Evolutionary conservation across 192 early-diverging fungal species (phyloP).

Genomic region (Coemansia sp.): DNA sequence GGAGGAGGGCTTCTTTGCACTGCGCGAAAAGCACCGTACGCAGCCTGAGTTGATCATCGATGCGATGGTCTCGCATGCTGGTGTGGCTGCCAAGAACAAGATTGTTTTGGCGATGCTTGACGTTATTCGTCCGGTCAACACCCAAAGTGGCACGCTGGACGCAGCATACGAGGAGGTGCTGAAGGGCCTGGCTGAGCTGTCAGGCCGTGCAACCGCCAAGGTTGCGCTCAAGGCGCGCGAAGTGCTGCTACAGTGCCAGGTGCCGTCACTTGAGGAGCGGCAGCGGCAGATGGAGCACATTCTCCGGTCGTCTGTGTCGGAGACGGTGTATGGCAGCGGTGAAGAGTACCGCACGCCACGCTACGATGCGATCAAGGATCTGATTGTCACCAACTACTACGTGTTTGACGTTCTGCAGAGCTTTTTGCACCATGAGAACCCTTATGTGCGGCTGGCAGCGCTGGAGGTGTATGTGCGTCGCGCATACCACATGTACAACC

Average conservation of each 20-base stretch:
- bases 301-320: conserved; percentile 71
- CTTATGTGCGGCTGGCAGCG: conserved; percentile 76
- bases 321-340: conserved; percentile 76
- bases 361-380: conserved; percentile 75
- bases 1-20: conserved; percentile 79
- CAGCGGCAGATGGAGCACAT: conserved; percentile 81
- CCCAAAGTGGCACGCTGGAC: conserved; percentile 63
- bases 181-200: conserved; percentile 76
- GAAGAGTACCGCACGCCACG: conserved; percentile 69
- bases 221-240: conserved; percentile 95
- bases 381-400: conserved; percentile 91
- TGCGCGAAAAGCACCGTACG: conserved; percentile 85
- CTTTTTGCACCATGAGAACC: conserved; percentile 89
- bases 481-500: conserved; percentile 96
- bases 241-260: conserved; percentile 87
- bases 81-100: conserved; percentile 75
- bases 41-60: conserved; percentile 70
- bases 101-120: conserved; percentile 79
- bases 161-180: conserved; percentile 75
- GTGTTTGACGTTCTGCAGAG: conserved; percentile 92
- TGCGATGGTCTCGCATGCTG: conserved; percentile 80
- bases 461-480: conserved; percentile 96
- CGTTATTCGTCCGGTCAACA: conserved; percentile 65
- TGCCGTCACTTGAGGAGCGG: conserved; percentile 90
- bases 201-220: conserved; percentile 74